phyloP scores from a whole-genome alignment of 1,284 basidiomycete species.

The Trichosporon asahii region DNA sequence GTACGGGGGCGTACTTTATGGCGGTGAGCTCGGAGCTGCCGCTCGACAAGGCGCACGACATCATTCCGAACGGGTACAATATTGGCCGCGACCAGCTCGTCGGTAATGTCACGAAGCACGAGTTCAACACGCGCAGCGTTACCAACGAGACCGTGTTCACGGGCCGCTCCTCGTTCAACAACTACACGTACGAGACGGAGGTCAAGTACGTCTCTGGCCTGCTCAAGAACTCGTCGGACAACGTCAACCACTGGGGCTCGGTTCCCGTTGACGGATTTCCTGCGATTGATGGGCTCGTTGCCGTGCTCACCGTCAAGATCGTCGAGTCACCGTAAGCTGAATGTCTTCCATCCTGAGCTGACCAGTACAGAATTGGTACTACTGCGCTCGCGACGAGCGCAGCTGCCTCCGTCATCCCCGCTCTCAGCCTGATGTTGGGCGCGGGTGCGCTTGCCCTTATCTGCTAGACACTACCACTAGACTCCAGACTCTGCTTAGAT shows the following conservation, averaged over 20 bases:
- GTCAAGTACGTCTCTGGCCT: conserved; percentile 67
- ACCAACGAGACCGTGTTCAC: conserved; percentile 57
- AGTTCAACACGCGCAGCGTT: conserved; percentile 59
- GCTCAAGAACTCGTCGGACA: conserved; percentile 64
- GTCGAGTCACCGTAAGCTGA: conserved; percentile 24
- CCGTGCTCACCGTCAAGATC: conserved; percentile 72
- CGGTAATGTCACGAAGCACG: conserved; percentile 60
- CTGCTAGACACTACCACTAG: background rate
- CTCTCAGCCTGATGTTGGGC: background rate
- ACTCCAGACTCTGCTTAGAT: background rate
- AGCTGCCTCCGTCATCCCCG: background rate
- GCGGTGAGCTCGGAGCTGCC: conserved; percentile 73
- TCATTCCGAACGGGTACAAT: conserved; percentile 62
- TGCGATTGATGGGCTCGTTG: conserved; percentile 80
- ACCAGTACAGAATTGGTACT: background rate
- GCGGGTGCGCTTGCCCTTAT: background rate
- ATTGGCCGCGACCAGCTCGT: conserved; percentile 70
- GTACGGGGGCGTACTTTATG: conserved; percentile 71
- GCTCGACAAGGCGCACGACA: conserved; percentile 60
- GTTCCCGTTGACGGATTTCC: conserved; percentile 62
- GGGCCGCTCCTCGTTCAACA: conserved; percentile 31
- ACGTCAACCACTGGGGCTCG: conserved; percentile 70
- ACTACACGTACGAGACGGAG: conserved; percentile 68
- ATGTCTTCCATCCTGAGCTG: background rate
- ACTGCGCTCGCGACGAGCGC: background rate